Evolutionary conservation across 2,329 filamentous ascomycete species (phyloP).

Genomic region (Cryphonectria naterciae): DNA sequence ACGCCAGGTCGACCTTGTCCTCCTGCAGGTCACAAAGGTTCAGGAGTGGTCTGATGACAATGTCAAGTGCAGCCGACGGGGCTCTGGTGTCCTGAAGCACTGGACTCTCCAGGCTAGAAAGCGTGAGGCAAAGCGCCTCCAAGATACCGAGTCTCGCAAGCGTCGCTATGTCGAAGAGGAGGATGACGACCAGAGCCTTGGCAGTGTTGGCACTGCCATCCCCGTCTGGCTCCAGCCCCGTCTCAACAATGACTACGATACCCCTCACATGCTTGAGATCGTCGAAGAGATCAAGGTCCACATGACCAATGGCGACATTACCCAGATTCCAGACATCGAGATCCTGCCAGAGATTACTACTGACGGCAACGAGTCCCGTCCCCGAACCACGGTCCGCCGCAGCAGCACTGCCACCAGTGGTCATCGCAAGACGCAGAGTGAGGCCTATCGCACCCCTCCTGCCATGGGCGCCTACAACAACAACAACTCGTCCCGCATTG

Average conservation of each 20-base stretch:
- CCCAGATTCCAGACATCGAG: conserved; percentile 61
- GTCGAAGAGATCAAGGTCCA: conserved; percentile 50
- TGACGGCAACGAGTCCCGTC: conserved; percentile 34
- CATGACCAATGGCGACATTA: conserved; percentile 46
- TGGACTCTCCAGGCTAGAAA: conserved; percentile 69
- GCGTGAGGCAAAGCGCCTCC: conserved; percentile 63
- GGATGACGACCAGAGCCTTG: conserved; percentile 40
- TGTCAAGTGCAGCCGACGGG: conserved; percentile 23
- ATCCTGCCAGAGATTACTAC: conserved; percentile 59
- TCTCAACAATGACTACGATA: conserved; percentile 52
- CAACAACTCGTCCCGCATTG: conserved; percentile 16
- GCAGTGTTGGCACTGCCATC: conserved; percentile 46
- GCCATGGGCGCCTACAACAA: conserved; percentile 25
- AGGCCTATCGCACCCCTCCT: conserved; percentile 33
- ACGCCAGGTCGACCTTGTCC: conserved; percentile 66
- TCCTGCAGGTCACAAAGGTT: conserved; percentile 64
- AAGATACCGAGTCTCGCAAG: conserved; percentile 38
- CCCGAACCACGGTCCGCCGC: conserved; percentile 31
- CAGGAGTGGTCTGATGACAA: conserved; percentile 65
- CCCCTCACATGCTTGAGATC: conserved; percentile 52
- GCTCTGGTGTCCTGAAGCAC: conserved; percentile 51
- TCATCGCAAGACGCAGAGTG: conserved; percentile 28
- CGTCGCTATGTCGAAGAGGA: conserved; percentile 32
- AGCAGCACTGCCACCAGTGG: conserved; percentile 32
- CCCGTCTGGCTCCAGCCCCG: conserved; percentile 54